Evolutionary conservation across 805 yeast species (phyloP).

Genomic region (Hanseniaspora valbyensis): DNA sequence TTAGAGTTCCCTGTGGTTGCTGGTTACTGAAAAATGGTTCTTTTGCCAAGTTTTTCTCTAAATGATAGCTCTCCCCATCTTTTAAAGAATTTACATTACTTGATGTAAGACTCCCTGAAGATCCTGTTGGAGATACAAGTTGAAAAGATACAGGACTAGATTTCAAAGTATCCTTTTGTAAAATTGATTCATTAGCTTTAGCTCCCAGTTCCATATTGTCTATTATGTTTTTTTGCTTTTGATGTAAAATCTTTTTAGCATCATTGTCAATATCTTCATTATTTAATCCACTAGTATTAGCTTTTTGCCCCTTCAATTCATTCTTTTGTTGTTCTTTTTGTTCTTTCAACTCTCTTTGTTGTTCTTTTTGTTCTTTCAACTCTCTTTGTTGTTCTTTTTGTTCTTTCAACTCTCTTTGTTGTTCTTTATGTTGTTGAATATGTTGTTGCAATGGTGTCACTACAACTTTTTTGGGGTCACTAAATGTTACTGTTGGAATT

Average conservation of each 20-base stretch:
- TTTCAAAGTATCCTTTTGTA: background rate
- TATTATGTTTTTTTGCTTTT: background rate
- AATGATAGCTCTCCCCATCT: background rate
- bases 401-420: constrained; percentile 14
- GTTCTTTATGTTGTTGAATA: constrained; percentile 15
- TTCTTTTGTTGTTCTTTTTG: constrained; percentile 7
- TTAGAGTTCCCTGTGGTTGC: background rate
- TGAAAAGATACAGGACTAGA: background rate
- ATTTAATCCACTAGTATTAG: background rate
- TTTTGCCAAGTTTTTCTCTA: background rate
- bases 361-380: too few relatives aligned
- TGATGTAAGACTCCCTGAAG: background rate
- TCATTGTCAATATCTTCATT: background rate
- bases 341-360: too few relatives aligned
- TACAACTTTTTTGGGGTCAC: constrained; percentile 21
- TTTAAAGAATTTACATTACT: background rate
- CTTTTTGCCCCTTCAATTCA: background rate
- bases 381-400: constrained; percentile 12
- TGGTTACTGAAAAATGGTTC: background rate
- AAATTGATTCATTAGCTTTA: background rate
- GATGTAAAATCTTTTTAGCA: background rate
- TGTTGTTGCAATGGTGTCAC: constrained; percentile 14
- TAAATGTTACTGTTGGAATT: constrained; percentile 27
- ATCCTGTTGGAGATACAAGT: constrained; percentile 1
- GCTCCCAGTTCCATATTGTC: background rate